phyloP scores from a whole-genome alignment of 225 moss, liverwort and hornwort genomes.

The Antitrichia curtipendula region DNA sequence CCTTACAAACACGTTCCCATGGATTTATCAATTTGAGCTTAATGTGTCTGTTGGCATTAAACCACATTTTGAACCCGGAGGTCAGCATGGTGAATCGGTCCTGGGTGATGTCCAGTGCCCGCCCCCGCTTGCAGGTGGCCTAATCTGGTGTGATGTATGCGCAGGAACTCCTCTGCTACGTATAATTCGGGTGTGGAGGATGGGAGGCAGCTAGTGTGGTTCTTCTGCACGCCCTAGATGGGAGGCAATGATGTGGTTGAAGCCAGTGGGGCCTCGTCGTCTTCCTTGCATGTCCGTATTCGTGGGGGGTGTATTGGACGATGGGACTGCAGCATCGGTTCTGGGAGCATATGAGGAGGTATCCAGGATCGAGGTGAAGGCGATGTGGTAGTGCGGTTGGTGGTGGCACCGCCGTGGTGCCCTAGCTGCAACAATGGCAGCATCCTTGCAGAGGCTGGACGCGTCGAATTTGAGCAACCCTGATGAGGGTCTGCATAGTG shows the following conservation, averaged over 20 bases:
- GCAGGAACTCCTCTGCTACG: not conserved
- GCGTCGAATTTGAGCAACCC: conserved; percentile 16
- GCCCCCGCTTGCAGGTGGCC: not conserved
- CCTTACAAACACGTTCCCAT: not conserved
- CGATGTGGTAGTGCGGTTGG: conserved; percentile 26
- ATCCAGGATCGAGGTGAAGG: conserved; percentile 5
- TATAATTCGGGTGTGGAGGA: not conserved
- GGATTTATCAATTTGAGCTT: not conserved
- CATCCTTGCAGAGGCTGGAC: conserved; percentile 25
- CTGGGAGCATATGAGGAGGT: conserved; percentile 8
- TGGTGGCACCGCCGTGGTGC: conserved; percentile 41
- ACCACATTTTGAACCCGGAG: not conserved
- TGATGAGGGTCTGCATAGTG: conserved; percentile 18
- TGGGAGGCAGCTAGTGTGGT: conserved; percentile 7
- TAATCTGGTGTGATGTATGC: not conserved
- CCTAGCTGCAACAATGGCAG: conserved; percentile 21
- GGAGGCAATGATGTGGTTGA: conserved; percentile 9
- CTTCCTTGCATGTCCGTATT: not conserved
- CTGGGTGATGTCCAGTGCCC: not conserved
- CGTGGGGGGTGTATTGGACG: not conserved
- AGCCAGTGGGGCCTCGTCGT: not conserved
- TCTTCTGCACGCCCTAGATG: conserved; percentile 1
- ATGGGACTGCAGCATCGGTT: not conserved
- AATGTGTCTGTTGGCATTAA: not conserved
- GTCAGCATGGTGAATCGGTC: not conserved